Evolutionary conservation across 1,284 basidiomycete species (phyloP), one percentile per base, ranked within the genome.

Genomic region (Baeospora myosura): DNA sequence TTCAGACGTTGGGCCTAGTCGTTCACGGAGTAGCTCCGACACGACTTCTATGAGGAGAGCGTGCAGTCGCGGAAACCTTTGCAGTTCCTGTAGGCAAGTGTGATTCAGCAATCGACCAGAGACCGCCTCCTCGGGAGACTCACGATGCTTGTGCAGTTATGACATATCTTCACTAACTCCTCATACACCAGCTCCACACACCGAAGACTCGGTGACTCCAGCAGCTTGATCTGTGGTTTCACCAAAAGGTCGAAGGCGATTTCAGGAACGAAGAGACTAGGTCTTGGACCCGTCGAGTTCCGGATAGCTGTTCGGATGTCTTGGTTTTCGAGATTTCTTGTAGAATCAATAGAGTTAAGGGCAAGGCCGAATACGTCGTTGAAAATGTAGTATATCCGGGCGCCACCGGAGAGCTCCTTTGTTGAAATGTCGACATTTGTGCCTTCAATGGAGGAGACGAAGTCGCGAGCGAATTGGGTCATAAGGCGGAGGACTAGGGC

Each of bases 151-250:
- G 94, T 96, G 66, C 94, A 97, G 60, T 95, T 98, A 64, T 99
- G 96, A 64, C 96, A 98, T 47, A 99, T 96, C 74, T 98, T 98
- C 58, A 99, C 97, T 41, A 99, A 70, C 64, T 99, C 96, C 63
- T 99, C 96, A 61, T 98, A 98, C 8, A 98, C 96, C 49, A 99
- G 68, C 64, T 98, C 96, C 22, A 98, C 96, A 56, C 96, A 99
- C 30, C 95, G 77, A 64, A 97, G 64, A 64, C 88, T 88, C 5
- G 96, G 95, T 4, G 90, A 78, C 63, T 98, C 94, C 46, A 99
- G 69, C 23, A 98, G 72, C 67, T 96, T 96, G 65, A 99, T 98
- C 64, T 99, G 96, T 0, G 96, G 96, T 63, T 98, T 98, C 54
- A 99, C 93, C 42, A 99, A 72, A 39, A 99, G 65, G 60, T 98